phyloP scores from a whole-genome alignment of 176 grass and related monocot genomes.

The Calamus simplicifolius region DNA sequence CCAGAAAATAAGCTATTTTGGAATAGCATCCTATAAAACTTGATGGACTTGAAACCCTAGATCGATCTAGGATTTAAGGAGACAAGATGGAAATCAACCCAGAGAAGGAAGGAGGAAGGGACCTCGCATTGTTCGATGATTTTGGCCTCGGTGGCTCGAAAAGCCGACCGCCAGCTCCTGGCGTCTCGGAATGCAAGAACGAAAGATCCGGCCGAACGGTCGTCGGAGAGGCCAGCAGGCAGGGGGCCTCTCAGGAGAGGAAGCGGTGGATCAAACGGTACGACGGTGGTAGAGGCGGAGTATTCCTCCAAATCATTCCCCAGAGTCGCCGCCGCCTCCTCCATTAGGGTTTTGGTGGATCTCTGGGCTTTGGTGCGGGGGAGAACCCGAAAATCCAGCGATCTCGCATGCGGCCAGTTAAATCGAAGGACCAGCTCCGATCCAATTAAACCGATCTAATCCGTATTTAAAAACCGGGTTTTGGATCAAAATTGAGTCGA shows the following conservation, averaged over 20 bases:
- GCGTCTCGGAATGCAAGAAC: slow-evolving; percentile 36
- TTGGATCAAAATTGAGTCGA: no score
- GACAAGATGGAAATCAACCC: background rate
- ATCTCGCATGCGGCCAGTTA: no score
- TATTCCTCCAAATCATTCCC: slow-evolving; percentile 16
- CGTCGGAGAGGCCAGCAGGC: slow-evolving; percentile 14
- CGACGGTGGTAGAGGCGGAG: slow-evolving; percentile 27
- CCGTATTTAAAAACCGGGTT: no score
- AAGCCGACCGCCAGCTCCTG: slow-evolving; percentile 23
- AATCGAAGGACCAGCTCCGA: no score
- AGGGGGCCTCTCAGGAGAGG: slow-evolving; percentile 31
- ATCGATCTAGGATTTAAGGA: background rate
- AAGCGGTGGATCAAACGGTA: slow-evolving; percentile 29
- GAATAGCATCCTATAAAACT: no score
- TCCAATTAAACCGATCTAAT: no score
- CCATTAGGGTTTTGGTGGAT: no score
- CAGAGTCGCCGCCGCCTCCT: slow-evolving; percentile 9
- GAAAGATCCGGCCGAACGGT: slow-evolving; percentile 25
- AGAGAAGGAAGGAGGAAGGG: background rate
- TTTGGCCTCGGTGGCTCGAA: slow-evolving; percentile 18
- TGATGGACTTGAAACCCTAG: no score
- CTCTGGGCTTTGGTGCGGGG: no score
- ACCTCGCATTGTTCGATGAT: slow-evolving; percentile 38
- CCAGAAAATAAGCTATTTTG: no score
- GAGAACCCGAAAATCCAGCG: no score